Evolutionary conservation across 805 yeast species (phyloP).

Genomic region (Torulaspora delbrueckii): DNA sequence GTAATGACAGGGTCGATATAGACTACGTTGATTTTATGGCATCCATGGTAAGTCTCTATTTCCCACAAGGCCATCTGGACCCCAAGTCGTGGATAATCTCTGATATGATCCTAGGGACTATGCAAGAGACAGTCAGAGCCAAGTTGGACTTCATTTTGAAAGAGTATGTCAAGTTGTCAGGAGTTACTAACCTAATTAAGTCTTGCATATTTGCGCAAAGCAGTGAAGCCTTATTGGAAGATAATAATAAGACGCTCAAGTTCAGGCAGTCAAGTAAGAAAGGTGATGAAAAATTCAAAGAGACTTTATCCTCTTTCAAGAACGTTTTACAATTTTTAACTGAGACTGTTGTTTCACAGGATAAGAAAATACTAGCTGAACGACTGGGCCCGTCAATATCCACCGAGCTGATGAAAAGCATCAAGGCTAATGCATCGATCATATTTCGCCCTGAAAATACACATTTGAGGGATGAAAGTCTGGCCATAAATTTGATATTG

Average conservation of each 20-base stretch:
- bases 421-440: conserved; percentile 22
- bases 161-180: conserved; percentile 16
- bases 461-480: conserved; percentile 9
- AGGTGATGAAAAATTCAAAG: background rate
- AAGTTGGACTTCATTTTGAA: conserved; percentile 15
- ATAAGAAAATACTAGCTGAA: conserved; percentile 3
- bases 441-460: conserved; percentile 15
- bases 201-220: conserved; percentile 16
- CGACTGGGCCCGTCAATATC: conserved; percentile 20
- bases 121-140: conserved; percentile 21
- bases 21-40: conserved; percentile 19
- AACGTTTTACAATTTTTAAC: conserved; percentile 3
- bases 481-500: conserved; percentile 11
- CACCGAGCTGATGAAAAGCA: conserved; percentile 24
- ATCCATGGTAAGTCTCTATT: conserved; percentile 17
- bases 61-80: conserved; percentile 18
- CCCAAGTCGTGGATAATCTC: conserved; percentile 26
- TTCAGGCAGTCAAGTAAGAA: background rate
- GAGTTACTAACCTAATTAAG: conserved; percentile 16
- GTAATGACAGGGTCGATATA: conserved; percentile 13
- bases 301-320: conserved; percentile 11
- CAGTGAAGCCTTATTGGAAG: conserved; percentile 8
- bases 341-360: conserved; percentile 1
- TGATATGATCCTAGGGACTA: conserved; percentile 21
- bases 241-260: background rate